Base-by-base conservation (phyloP, 2,329 filamentous ascomycete species). In the Pochonia chlamydosporia region DNA sequence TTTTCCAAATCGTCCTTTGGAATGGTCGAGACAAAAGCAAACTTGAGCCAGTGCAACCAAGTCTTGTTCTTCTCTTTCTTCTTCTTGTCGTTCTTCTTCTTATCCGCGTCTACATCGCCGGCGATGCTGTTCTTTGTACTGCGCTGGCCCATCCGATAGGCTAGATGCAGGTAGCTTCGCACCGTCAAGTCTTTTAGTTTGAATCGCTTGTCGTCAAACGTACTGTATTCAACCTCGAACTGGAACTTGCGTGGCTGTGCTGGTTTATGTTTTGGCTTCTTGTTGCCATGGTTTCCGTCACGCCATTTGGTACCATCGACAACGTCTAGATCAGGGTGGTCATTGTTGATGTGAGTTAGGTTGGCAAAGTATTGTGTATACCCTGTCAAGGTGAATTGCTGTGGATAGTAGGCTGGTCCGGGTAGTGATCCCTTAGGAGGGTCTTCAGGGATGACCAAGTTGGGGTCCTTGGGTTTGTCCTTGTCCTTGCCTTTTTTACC, bases 331-430 rank as follows among this genome's bases (percentile, higher is more conserved):
- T 13, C 44, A 18, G 40, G 3, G 13, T 43, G 7, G 50, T 87
- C 80, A 56, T 90, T 87, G 68, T 97, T 95, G 67, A 96, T 84
- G 49, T 81, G 71, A 0, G 92, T 97, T n/a, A 99, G 71, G 63
- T 99, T 99, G 51, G 92, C 90, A 65, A 82, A 96, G 65, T 95
- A 96, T 59, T 99, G 93, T 4, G 82, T 89, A 65, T 89, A 96
- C 5, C 88, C 82, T 3, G 85, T 75, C 52, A 91, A 73, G 0
- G 89, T 87, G 31, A 97, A 73, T 0, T 88, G 73, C 62, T 99
- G 93, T 7, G 86, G 82, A 18, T 84, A 89, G 66, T 99, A 97
- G 7, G 89, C 93, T 1, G 93, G 93, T 0, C 93, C 93, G 0
- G 92, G 92, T 5, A 81, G 81, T 7, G 85, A 69, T 2, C 78